Evolutionary conservation across 2,329 filamentous ascomycete genomes (phyloP).

Genomic region (Fusarium proliferatum): DNA sequence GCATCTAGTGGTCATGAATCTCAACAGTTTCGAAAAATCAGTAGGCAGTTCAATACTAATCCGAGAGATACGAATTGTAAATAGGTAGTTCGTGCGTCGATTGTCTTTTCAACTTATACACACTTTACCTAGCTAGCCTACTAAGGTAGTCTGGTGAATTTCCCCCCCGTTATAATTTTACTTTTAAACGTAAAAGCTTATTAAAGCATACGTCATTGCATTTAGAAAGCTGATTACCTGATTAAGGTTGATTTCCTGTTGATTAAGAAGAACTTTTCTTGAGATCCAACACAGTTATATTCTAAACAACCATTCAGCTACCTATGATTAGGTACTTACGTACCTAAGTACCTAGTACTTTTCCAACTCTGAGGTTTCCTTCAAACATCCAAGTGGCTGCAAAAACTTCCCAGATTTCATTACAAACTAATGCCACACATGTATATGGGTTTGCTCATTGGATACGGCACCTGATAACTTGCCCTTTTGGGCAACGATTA

Average conservation of each 20-base stretch:
- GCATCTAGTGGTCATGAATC: not conserved
- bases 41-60: not conserved
- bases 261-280: not conserved
- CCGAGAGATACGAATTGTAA: not conserved
- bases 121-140: not conserved
- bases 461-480: constrained; percentile 15
- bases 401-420: constrained; percentile 8
- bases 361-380: not conserved
- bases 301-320: not conserved
- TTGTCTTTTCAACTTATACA: not conserved
- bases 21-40: not conserved
- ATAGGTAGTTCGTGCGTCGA: too few relatives aligned
- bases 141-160: not conserved
- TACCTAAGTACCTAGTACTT: not conserved
- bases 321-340: not conserved
- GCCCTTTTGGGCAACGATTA: constrained; percentile 31
- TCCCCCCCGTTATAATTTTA: not conserved
- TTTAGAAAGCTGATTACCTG: not conserved
- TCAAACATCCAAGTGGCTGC: not conserved
- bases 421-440: constrained; percentile 25
- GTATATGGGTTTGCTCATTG: constrained; percentile 29
- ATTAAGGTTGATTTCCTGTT: not conserved
- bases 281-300: not conserved
- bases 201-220: not conserved
- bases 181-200: not conserved